These are phyloP conservation scores for Aureobasidium sp. DNA, from an alignment of 2,329 filamentous ascomycete species.

Conservation along the genomic window DNA sequence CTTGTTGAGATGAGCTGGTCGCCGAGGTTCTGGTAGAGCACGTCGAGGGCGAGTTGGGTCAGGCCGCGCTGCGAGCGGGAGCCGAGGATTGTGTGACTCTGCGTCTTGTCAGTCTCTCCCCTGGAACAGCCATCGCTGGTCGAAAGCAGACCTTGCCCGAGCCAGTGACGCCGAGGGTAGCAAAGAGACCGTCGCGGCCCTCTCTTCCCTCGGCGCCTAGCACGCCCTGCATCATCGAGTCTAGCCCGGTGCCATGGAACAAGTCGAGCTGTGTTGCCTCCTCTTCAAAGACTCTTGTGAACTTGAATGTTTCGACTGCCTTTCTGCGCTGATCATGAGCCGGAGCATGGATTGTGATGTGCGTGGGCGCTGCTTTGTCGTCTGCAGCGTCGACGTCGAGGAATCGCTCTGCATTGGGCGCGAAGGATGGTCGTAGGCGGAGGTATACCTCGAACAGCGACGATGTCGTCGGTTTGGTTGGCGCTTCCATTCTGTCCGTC, in stretches of 20 bases:
- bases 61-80: conserved; percentile 79
- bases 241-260: conserved; percentile 71
- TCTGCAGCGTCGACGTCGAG: conserved; percentile 61
- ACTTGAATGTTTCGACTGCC: conserved; percentile 87
- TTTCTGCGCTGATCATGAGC: conserved; percentile 69
- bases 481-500: conserved; percentile 14
- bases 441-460: conserved; percentile 84
- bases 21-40: conserved; percentile 77
- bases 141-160: conserved; percentile 71
- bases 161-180: conserved; percentile 88
- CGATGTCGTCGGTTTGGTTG: conserved; percentile 35
- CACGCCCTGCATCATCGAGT: conserved; percentile 72
- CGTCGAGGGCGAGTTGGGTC: conserved; percentile 84
- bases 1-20: conserved; percentile 59
- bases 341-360: conserved; percentile 53
- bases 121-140: background rate
- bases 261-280: conserved; percentile 76
- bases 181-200: conserved; percentile 80
- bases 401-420: conserved; percentile 55
- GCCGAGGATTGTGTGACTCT: conserved; percentile 95
- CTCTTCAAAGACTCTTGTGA: conserved; percentile 90
- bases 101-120: conserved; percentile 13
- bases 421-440: conserved; percentile 54
- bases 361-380: conserved; percentile 35
- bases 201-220: conserved; percentile 65